Percentiles rank a stretch among this genome's conserved stretches.
Evolutionary conservation across 2,329 filamentous ascomycete genomes (phyloP).

Genomic region (Aspergillus ibericus): DNA sequence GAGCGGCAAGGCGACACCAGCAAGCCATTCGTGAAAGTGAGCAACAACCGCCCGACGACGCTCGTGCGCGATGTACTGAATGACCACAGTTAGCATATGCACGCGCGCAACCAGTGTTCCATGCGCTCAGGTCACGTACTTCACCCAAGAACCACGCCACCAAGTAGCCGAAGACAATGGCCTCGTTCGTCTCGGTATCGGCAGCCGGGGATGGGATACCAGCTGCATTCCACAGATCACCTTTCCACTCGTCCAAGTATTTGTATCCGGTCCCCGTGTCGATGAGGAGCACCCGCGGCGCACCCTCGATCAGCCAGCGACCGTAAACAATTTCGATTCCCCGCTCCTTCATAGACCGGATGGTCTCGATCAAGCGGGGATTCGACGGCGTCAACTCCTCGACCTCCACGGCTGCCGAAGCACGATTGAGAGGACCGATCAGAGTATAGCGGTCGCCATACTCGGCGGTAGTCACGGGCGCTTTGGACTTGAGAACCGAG

Average conservation of each 20-base stretch:
- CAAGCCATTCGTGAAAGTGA: slow-evolving; percentile 98
- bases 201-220: slow-evolving; percentile 90
- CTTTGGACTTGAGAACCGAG: slow-evolving; percentile 98
- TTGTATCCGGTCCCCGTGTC: slow-evolving; percentile 91
- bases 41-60: slow-evolving; percentile 90
- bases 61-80: slow-evolving; percentile 87
- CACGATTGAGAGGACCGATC: slow-evolving; percentile 88
- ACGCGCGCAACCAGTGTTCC: not conserved
- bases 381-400: slow-evolving; percentile 85
- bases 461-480: slow-evolving; percentile 93
- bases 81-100: slow-evolving; percentile 16
- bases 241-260: slow-evolving; percentile 94
- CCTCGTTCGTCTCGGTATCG: slow-evolving; percentile 95
- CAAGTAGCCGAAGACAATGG: slow-evolving; percentile 95
- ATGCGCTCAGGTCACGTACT: slow-evolving; percentile 54
- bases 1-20: slow-evolving; percentile 87
- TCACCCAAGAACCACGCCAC: slow-evolving; percentile 98
- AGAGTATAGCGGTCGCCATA: slow-evolving; percentile 98
- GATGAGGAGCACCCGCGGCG: slow-evolving; percentile 88
- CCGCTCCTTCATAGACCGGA: slow-evolving; percentile 88
- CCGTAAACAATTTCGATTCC: slow-evolving; percentile 91
- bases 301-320: slow-evolving; percentile 95
- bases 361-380: slow-evolving; percentile 75
- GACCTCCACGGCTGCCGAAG: slow-evolving; percentile 95
- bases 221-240: slow-evolving; percentile 87